Evolutionary conservation across 257 asterid species (phyloP), one percentile per base, ranked within the genome.

Genomic region (Solanum clarkiae): DNA sequence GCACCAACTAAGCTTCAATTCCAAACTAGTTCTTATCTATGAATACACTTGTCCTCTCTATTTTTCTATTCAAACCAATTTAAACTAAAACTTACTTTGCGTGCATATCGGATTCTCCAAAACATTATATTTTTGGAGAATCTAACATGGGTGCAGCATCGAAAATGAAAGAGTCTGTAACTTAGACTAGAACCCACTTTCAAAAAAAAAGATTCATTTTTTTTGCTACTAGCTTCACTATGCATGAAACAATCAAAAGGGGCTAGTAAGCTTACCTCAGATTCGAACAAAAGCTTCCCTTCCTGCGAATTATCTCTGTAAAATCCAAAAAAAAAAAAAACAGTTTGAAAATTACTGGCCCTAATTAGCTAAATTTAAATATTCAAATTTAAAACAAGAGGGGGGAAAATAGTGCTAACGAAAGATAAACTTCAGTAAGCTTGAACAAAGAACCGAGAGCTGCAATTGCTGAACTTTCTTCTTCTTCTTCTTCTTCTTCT

Each of bases 361-460:
- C 62, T 49, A 75, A 49, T 56, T 55, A 59, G 57, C 79, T 47
- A 22, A 24, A 14, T 68, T 4, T 20, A 66, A 29, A n/a, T 10
- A 71, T 59, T 51, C 1, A 22, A 62, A 8, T 15, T 36, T 0
- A 42, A 32, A 69, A 36, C 24, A 75, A 16, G 26, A 4, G 68
- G 54, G 2, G 59, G 55, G 10, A 57, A 85, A 47, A 65, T 55
- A 44, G 49, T 70, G 26, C 90, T 85, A 14, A 96, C 98, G 95
- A 90, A 42, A 95, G 91, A 84, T 92, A 89, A 79, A 93, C 95
- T 89, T 94, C 92, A 3, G 97, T 92, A 86, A 94, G 93, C 66
- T 93, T 94, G 85, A 95, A 94, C 17, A 94, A 86, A 83, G 94
- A 84, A 22, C 95, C 98, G 16, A 96, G 97, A 88, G 92, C 93